Evolutionary conservation across 179 eudicot species (phyloP).

Genomic region (Spinacia oleracea): DNA sequence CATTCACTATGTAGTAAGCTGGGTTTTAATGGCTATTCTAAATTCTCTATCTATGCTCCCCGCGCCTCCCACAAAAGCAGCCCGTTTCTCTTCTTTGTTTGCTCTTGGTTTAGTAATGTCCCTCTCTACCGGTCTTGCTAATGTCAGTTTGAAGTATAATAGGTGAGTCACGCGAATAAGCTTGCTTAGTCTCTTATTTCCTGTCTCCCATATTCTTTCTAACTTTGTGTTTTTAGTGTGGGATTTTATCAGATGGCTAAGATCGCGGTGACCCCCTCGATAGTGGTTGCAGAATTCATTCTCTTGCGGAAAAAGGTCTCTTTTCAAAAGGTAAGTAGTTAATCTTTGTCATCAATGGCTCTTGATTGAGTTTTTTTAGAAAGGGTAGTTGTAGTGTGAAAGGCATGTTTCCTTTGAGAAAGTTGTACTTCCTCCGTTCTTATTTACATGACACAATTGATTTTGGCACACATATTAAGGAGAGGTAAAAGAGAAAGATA

Average conservation of each 20-base stretch:
- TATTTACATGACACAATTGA: no score
- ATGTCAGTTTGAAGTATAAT: slow-evolving; percentile 91
- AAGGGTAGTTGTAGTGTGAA: neutral
- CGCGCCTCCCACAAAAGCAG: slow-evolving; percentile 64
- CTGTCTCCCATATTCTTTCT: slow-evolving; percentile 11
- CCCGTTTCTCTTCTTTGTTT: slow-evolving; percentile 65
- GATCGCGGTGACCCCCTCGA: slow-evolving; percentile 91
- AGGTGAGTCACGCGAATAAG: slow-evolving; percentile 47
- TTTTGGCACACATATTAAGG: no score
- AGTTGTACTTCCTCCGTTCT: no score
- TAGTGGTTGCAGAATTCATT: slow-evolving; percentile 79
- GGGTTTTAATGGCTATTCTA: slow-evolving; percentile 79
- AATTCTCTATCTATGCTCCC: slow-evolving; percentile 70
- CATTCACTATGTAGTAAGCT: slow-evolving; percentile 81
- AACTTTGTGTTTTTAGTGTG: slow-evolving; percentile 51
- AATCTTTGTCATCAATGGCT: slow-evolving; percentile 5
- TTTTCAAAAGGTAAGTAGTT: slow-evolving; percentile 57
- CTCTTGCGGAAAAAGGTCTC: slow-evolving; percentile 65
- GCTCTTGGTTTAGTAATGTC: slow-evolving; percentile 92
- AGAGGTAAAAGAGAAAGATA: no score
- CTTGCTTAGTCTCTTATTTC: neutral
- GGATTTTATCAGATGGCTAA: slow-evolving; percentile 99
- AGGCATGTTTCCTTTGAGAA: neutral
- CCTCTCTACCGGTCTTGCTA: slow-evolving; percentile 90
- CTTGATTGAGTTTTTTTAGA: neutral